phyloP scores from a whole-genome alignment of 2,329 filamentous ascomycete genomes.

The Nemania bipapillata region DNA sequence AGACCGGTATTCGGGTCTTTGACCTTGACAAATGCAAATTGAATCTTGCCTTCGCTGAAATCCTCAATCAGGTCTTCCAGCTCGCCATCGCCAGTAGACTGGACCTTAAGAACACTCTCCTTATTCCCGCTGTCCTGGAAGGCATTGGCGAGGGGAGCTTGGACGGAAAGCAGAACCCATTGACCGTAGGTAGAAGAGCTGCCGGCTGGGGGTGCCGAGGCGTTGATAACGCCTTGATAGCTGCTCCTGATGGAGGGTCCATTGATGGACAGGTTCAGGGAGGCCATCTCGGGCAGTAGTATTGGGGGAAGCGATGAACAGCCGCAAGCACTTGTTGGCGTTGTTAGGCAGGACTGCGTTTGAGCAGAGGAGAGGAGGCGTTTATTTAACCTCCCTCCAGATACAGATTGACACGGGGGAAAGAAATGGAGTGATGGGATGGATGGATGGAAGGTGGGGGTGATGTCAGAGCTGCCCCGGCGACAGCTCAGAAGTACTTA shows the following conservation, averaged over 20 bases:
- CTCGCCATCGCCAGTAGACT: constrained; percentile 92
- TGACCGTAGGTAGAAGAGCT: constrained; percentile 84
- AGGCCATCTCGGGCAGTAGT: constrained; percentile 68
- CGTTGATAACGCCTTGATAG: constrained; percentile 70
- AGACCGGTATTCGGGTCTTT: constrained; percentile 91
- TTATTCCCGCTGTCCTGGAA: constrained; percentile 88
- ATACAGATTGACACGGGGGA: constrained; percentile 15
- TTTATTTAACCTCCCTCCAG: background rate
- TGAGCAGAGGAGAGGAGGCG: constrained; percentile 21
- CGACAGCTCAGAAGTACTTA: constrained; percentile 29
- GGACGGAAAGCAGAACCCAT: constrained; percentile 94
- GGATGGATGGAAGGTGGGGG: constrained; percentile 44
- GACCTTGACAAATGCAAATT: constrained; percentile 96
- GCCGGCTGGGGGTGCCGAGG: constrained; percentile 59
- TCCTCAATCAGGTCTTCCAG: constrained; percentile 90
- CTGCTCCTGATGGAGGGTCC: constrained; percentile 86
- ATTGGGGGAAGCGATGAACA: constrained; percentile 39
- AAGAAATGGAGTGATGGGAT: constrained; percentile 32
- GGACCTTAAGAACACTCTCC: constrained; percentile 95
- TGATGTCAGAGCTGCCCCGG: constrained; percentile 48
- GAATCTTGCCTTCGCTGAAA: constrained; percentile 94
- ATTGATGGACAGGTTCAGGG: constrained; percentile 81
- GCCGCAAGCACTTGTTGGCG: constrained; percentile 23
- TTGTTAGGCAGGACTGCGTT: constrained; percentile 31
- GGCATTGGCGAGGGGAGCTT: constrained; percentile 89